Evolutionary conservation across 179 eudicot species (phyloP), one percentile per base, ranked within the genome.

Genomic region (Spinacia oleracea): DNA sequence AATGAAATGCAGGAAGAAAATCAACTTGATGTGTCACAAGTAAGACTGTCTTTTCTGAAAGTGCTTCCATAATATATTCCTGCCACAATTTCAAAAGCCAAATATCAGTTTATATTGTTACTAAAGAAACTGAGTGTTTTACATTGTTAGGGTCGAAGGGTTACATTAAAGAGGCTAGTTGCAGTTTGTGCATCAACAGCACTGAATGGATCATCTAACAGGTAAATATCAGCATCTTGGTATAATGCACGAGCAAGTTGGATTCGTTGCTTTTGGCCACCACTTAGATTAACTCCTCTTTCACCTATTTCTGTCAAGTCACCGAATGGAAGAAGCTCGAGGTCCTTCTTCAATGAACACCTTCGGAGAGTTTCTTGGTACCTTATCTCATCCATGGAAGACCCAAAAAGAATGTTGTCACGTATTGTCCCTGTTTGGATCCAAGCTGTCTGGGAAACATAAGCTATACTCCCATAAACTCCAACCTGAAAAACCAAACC

Each of bases 111-210:
- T 25, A n/a, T 40, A 25, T 27, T 25, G 20, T 9, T 3, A 9
- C 29, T 27, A 25, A 71, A 53, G 25, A 42, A n/a, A 12, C 7
- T 18, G 9, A 59, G 38, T 53, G 4, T n/a, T 32, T n/a, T 32
- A 31, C 35, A 34, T 2, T 25, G 18, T 16, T 42, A 65, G 9
- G 64, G 62, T 12, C 25, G 25, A 59, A 69, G 9, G 45, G 59
- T 77, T 79, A 92, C 98, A 79, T 87, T 92, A 72, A 92, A 93
- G 64, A 93, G 86, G 83, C 88, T 93, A 23, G 90, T 83, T 32
- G 95, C 95, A 42, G 98, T 93, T 65, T 93, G 97, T n/a, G 97
- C 98, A 89, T 93, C 98, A 65, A 93, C 97, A 67, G 98, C 98
- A 58, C 98, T 93, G 79, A 93, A 91, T 62, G 98, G 97, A 79